phyloP scores from a whole-genome alignment of 2,329 filamentous ascomycete genomes.

The Dactylellina leptospora region DNA sequence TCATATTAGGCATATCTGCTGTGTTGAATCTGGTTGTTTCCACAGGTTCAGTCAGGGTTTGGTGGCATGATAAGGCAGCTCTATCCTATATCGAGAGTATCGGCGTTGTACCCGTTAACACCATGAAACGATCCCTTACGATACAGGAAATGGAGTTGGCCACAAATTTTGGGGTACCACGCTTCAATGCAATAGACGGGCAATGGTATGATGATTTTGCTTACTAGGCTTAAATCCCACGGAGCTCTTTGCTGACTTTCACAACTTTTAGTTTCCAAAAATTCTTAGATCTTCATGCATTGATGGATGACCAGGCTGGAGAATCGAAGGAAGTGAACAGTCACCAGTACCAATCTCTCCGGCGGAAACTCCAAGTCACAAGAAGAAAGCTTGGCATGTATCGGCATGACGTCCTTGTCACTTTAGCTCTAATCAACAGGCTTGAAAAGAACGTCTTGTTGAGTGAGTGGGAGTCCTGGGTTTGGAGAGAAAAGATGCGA shows the following conservation, averaged over 20 bases:
- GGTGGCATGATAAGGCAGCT: constrained; percentile 40
- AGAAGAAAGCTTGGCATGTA: constrained; percentile 83
- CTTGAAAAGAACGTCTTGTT: constrained; percentile 86
- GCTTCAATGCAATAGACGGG: constrained; percentile 17
- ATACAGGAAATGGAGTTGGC: constrained; percentile 39
- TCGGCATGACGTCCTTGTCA: constrained; percentile 88
- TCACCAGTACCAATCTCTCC: constrained; percentile 62
- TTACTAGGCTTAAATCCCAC: background rate
- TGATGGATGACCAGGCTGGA: constrained; percentile 10
- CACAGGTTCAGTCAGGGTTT: constrained; percentile 16
- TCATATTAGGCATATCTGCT: constrained; percentile 27
- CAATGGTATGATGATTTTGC: constrained; percentile 28
- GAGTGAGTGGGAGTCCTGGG: constrained; percentile 93
- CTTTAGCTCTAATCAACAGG: constrained; percentile 86
- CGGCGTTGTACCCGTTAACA: constrained; percentile 21
- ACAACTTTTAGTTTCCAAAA: constrained; percentile 35
- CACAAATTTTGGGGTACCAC: constrained; percentile 19
- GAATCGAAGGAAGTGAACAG: background rate
- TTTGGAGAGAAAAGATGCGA: constrained; percentile 77
- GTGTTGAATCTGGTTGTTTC: constrained; percentile 32
- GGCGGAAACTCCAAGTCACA: constrained; percentile 76
- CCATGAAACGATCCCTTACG: constrained; percentile 44
- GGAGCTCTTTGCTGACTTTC: constrained; percentile 1
- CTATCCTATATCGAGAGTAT: constrained; percentile 36
- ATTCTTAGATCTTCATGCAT: constrained; percentile 27